Conservation (phyloP, 306 rosid genomes). For the Benincasa hispida region DNA sequence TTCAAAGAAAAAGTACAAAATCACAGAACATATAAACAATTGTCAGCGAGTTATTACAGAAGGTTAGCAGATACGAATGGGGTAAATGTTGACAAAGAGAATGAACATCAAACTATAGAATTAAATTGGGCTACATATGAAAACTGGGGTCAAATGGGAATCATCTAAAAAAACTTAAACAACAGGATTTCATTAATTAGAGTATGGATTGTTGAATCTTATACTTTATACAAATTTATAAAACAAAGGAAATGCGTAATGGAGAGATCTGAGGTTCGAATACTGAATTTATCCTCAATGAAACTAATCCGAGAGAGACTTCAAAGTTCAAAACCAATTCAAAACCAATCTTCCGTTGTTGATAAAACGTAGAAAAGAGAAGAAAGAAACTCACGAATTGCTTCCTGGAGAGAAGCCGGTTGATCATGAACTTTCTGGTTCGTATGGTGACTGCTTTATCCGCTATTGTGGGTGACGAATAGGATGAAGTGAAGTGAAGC, state of each 20-base stretch:
- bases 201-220: not conserved
- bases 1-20: not conserved
- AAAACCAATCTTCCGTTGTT: no score
- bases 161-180: not conserved
- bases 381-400: conserved; percentile 53
- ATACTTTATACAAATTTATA: not conserved
- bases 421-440: conserved; percentile 85
- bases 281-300: not conserved
- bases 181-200: not conserved
- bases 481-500: not conserved
- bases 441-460: conserved; percentile 84
- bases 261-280: not conserved
- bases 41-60: not conserved
- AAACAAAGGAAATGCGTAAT: not conserved
- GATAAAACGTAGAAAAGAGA: no score
- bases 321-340: no score
- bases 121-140: not conserved
- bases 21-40: not conserved
- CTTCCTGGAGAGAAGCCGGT: conserved; percentile 80
- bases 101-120: not conserved
- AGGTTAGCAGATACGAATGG: not conserved
- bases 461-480: conserved; percentile 35
- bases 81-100: not conserved
- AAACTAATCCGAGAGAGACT: not conserved
- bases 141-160: not conserved